These are phyloP conservation scores for Aeschynomene evenia DNA, from an alignment of 306 rosid species.

Conservation along the genomic window DNA sequence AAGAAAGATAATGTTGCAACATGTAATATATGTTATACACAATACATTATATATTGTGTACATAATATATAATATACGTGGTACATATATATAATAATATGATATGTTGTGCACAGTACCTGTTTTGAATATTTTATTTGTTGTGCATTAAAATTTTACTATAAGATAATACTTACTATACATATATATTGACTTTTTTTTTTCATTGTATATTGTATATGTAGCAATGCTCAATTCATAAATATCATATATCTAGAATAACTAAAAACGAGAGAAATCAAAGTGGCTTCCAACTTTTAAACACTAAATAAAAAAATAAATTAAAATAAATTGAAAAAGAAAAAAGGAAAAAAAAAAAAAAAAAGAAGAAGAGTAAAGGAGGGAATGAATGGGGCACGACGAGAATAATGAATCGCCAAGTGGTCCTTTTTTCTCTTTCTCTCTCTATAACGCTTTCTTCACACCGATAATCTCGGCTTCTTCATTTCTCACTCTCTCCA, in stretches of 20 bases:
- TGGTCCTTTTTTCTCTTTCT: conserved; percentile 35
- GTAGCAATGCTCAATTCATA: no score
- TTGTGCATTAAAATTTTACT: no score
- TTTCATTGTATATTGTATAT: no score
- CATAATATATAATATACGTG: no score
- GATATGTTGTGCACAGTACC: no score
- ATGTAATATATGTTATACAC: no score
- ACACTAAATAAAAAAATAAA: neutral
- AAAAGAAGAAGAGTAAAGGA: neutral
- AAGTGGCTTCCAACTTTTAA: conserved; percentile 27
- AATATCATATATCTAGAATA: neutral
- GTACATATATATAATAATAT: no score
- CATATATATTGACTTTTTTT: no score
- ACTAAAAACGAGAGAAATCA: neutral
- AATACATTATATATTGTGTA: no score
- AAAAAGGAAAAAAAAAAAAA: neutral
- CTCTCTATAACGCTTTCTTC: conserved; percentile 32
- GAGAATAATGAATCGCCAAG: conserved; percentile 45
- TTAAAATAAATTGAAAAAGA: neutral
- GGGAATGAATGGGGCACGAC: conserved; percentile 32
- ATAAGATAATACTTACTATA: no score
- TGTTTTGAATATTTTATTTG: no score
- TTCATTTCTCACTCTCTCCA: conserved; percentile 17
- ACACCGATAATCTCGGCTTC: conserved; percentile 46
- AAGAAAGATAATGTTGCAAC: no score